Percentiles rank a stretch among this genome's conserved stretches.
Evolutionary conservation across 148 eudicot species (phyloP).

Genomic region (Chenopodium suecicum): DNA sequence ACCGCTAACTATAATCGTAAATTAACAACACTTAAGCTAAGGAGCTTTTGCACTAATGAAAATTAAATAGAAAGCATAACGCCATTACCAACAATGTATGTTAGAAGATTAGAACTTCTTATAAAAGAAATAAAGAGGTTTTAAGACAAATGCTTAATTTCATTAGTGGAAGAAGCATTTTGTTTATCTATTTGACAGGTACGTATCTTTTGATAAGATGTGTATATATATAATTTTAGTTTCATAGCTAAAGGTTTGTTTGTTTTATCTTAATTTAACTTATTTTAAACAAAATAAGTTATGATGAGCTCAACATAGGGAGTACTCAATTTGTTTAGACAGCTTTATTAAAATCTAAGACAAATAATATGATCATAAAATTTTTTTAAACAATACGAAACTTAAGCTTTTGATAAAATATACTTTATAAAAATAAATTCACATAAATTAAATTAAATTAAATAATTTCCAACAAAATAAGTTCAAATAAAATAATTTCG

Average conservation of each 20-base stretch:
- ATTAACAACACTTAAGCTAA: neutral
- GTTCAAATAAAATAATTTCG: no score
- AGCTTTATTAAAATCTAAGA: neutral
- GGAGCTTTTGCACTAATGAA: neutral
- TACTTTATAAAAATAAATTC: no score
- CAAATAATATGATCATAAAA: no score
- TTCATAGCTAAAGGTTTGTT: neutral
- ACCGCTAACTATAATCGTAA: neutral
- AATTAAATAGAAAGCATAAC: neutral
- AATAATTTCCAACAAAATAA: no score
- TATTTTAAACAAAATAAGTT: no score
- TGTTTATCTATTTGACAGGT: constrained; percentile 20
- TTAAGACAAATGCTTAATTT: constrained; percentile 8
- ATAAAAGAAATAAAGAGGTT: constrained; percentile 3
- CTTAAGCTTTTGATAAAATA: no score
- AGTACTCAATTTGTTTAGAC: neutral
- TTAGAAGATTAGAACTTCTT: neutral
- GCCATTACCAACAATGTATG: neutral
- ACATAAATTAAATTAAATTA: no score
- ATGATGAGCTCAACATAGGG: neutral
- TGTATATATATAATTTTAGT: neutral
- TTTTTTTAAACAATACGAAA: no score
- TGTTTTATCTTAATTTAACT: no score
- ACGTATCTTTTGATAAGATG: neutral
- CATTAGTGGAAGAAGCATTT: constrained; percentile 28